Percentiles rank a stretch among this genome's conserved stretches.
Conservation (phyloP, 2,329 filamentous ascomycete species). For the Tolypocladium nubicola region DNA sequence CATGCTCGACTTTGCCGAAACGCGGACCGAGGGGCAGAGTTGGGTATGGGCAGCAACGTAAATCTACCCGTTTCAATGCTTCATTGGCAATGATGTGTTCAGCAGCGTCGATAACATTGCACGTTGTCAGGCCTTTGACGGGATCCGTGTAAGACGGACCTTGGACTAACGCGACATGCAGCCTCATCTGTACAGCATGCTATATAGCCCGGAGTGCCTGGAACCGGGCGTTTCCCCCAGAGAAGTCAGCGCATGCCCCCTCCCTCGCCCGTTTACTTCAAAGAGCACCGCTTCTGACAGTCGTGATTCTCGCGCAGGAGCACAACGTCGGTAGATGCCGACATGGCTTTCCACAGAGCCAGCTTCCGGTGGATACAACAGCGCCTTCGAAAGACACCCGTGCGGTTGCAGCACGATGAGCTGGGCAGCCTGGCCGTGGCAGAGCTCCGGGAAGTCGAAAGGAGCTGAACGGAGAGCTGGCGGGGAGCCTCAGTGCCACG, state of each 20-base stretch:
- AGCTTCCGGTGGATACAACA: neutral
- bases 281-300: neutral
- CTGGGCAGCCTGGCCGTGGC: neutral
- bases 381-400: neutral
- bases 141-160: neutral
- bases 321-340: neutral
- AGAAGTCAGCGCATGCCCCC: neutral
- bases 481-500: too few species aligned
- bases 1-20: neutral
- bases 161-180: neutral
- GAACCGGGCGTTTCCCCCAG: neutral
- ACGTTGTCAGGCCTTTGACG: too few species aligned
- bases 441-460: neutral
- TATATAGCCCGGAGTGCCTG: neutral
- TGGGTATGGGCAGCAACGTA: neutral
- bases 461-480: too few species aligned
- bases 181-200: neutral
- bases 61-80: neutral
- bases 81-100: neutral
- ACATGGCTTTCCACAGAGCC: neutral
- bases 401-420: neutral
- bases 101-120: neutral
- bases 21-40: neutral
- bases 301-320: neutral
- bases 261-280: too few species aligned